Evolutionary conservation across 129 eudicot genomes (phyloP).

Genomic region (Centella asiatica): DNA sequence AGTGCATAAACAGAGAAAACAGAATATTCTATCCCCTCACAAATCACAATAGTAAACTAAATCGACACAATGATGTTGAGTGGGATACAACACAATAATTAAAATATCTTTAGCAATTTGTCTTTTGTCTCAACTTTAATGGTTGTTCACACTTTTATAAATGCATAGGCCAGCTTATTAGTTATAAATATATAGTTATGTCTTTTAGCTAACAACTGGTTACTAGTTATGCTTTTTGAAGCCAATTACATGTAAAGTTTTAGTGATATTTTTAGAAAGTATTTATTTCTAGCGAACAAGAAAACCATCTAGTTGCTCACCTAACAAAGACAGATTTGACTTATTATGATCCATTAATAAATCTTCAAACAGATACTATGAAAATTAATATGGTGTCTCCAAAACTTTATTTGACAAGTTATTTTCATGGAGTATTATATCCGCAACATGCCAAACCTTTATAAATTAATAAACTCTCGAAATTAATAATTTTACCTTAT

Average conservation of each 20-base stretch:
- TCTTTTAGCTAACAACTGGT: neutral
- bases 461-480: too few species aligned
- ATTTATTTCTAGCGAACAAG: neutral
- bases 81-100: neutral
- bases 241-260: slow-evolving; percentile 6
- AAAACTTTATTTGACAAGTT: too few species aligned
- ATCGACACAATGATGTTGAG: slow-evolving; percentile 2
- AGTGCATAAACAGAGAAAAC: neutral
- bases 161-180: slow-evolving; percentile 1
- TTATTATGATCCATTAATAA: neutral
- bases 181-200: neutral
- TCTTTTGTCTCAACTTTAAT: neutral
- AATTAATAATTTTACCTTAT: too few species aligned
- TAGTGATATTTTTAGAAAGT: neutral
- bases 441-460: too few species aligned
- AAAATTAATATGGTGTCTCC: too few species aligned
- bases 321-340: neutral
- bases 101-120: slow-evolving; percentile 1
- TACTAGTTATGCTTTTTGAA: neutral
- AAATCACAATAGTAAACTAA: neutral
- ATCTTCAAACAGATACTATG: too few species aligned
- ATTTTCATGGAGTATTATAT: too few species aligned
- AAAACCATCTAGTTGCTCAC: neutral
- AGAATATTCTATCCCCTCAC: slow-evolving; percentile 7
- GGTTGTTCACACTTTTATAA: neutral